phyloP scores from a whole-genome alignment of 2,329 filamentous ascomycete species.

The Penicillium sp. region DNA sequence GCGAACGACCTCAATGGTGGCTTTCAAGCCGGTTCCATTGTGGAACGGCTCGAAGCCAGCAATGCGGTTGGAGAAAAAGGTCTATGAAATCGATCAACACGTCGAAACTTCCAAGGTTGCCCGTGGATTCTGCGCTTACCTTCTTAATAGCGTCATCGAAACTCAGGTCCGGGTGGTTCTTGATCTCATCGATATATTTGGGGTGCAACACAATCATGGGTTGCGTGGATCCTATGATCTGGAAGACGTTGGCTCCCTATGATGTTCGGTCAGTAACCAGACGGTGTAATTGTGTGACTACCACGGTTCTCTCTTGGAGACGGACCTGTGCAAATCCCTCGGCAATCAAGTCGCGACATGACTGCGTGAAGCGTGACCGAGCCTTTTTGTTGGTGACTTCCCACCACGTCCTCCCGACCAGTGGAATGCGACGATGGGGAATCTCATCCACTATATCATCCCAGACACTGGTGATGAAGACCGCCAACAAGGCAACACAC shows the following conservation, averaged over 20 bases:
- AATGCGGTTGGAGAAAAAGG: conserved; percentile 32
- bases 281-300: background rate
- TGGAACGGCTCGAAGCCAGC: conserved; percentile 35
- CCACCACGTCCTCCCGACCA: conserved; percentile 32
- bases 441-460: conserved; percentile 29
- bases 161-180: conserved; percentile 31
- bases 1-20: conserved; percentile 28
- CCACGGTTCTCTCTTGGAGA: background rate
- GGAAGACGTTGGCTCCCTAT: conserved; percentile 30
- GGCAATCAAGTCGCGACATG: conserved; percentile 25
- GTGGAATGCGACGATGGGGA: conserved; percentile 28
- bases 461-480: conserved; percentile 27
- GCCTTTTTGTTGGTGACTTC: conserved; percentile 36
- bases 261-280: conserved; percentile 1
- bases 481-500: conserved; percentile 19
- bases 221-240: conserved; percentile 25
- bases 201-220: conserved; percentile 34
- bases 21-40: conserved; percentile 8
- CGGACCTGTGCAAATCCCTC: conserved; percentile 33
- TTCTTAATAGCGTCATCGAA: conserved; percentile 29
- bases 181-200: conserved; percentile 35
- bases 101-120: too few species aligned
- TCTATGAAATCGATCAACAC: conserved; percentile 17
- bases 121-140: conserved; percentile 9
- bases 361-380: conserved; percentile 27